Percentiles rank a stretch among this genome's conserved stretches.
Conservation (phyloP, 2,329 filamentous ascomycete species). For the Sphaerulina vaccinii region DNA sequence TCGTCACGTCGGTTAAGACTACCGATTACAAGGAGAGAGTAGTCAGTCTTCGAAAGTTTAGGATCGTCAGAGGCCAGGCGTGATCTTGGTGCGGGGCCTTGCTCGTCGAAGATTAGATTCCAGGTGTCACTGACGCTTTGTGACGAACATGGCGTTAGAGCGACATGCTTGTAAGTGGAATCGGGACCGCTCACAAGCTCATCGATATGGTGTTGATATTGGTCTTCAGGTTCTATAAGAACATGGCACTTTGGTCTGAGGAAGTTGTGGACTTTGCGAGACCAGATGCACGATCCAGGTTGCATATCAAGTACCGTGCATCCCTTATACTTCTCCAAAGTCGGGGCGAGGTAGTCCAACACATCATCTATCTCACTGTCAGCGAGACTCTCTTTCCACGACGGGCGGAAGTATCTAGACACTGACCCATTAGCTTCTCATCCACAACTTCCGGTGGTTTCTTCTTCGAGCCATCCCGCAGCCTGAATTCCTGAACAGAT, state of each 20-base stretch:
- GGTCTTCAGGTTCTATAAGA: conserved; percentile 70
- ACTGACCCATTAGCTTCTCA: conserved; percentile 25
- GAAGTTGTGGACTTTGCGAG: conserved; percentile 68
- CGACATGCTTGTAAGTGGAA: conserved; percentile 52
- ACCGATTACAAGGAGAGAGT: conserved; percentile 64
- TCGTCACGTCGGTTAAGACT: conserved; percentile 30
- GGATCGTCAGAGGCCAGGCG: conserved; percentile 27
- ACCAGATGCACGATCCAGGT: conserved; percentile 78
- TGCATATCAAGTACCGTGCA: conserved; percentile 87
- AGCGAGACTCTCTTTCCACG: not conserved
- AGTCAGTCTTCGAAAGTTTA: conserved; percentile 58
- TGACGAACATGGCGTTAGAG: conserved; percentile 27
- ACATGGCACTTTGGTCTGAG: conserved; percentile 80
- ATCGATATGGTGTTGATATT: conserved; percentile 62
- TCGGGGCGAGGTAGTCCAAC: conserved; percentile 65
- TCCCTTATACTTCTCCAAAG: conserved; percentile 67
- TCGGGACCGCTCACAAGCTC: conserved; percentile 41
- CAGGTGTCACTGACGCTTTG: conserved; percentile 41
- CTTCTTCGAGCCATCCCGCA: not conserved
- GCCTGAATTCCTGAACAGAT: no score
- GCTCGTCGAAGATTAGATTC: conserved; percentile 48
- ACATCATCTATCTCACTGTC: conserved; percentile 58
- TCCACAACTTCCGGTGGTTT: conserved; percentile 23
- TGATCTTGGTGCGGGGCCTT: conserved; percentile 49
- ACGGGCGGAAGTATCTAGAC: not conserved